Evolutionary conservation across 2,329 filamentous ascomycete genomes (phyloP), one percentile per base, ranked within the genome.

Genomic region (Curvularia spicifera): DNA sequence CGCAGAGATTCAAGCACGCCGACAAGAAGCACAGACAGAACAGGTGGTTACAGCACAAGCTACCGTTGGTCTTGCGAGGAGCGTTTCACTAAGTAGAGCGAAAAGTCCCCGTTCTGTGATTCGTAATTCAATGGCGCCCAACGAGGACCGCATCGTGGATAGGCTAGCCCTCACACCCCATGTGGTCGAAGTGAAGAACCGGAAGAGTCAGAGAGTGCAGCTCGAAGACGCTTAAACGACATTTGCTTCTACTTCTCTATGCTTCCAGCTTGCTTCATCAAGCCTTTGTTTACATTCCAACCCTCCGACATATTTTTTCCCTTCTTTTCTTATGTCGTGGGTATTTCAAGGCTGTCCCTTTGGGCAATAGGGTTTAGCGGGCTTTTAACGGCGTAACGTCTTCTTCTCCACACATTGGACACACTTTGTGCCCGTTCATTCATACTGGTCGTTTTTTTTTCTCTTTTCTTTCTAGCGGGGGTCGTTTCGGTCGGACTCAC

Each of bases 181-280:
- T 77, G 59, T 77, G 59, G 75, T 77, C 5, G 72, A 77, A 46
- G 65, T 77, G 35, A 68, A 67, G 58, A 75, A 76, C 31, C 62
- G 74, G 12, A 74, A 69, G 65, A 76, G 72, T 56, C 73, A 76
- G 44, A 62, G 71, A 47, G 75, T 76, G 40, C 69, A 73, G 59
- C 53, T 77, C 35, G 74, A 73, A n/a, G 71, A 76, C 53, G 70
- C 67, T 10, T 76, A 66, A 61, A 46, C 39, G 22, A 50, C 28
- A 29, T 47, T 33, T 35, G 42, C 26, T 53, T 53, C 48, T 31
- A 31, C 29, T 51, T 56, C 46, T 44, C 40, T 50, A n/a, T 42
- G 31, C n/a, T 44, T 40, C 39, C 10, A 50, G 43, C 42, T 51
- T 42, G 15, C 29, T 37, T 47, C 28, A 6, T 33, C 18, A 15